A percentile compares a stretch with the other conserved stretches of the same genome.
These are phyloP conservation scores for Komagataella ulmi DNA, from an alignment of 805 yeast species.

Conservation along the genomic window DNA sequence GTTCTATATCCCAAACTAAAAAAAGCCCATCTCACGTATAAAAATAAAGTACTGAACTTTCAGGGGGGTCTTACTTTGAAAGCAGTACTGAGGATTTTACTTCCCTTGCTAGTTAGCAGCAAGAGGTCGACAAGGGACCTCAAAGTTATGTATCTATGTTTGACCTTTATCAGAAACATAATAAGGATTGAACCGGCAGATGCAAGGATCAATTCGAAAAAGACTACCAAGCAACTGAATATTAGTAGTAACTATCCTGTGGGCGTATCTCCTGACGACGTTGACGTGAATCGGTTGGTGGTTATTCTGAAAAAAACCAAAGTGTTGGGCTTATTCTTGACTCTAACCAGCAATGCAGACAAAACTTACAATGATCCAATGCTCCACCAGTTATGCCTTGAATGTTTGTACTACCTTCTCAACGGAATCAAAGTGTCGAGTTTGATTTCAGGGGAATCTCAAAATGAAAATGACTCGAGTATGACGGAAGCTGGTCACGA, in stretches of 20 bases:
- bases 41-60: constrained; percentile 46
- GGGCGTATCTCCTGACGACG: constrained; percentile 50
- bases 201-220: constrained; percentile 30
- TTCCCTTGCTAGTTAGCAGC: constrained; percentile 40
- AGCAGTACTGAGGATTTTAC: constrained; percentile 56
- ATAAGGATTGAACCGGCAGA: constrained; percentile 64
- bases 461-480: background rate
- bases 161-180: constrained; percentile 69
- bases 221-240: constrained; percentile 15
- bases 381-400: constrained; percentile 53
- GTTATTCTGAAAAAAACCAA: constrained; percentile 50
- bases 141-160: constrained; percentile 55
- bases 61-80: constrained; percentile 49
- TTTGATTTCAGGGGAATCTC: constrained; percentile 8
- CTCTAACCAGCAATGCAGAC: constrained; percentile 54
- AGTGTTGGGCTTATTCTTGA: constrained; percentile 60
- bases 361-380: constrained; percentile 47
- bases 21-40: constrained; percentile 58
- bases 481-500: constrained; percentile 23
- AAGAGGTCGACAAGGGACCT: constrained; percentile 63
- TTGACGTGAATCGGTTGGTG: constrained; percentile 47
- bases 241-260: constrained; percentile 34
- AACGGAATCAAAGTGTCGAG: constrained; percentile 37
- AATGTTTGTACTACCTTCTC: constrained; percentile 50
- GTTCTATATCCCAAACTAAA: constrained; percentile 45